These are phyloP conservation scores for Ophiosphaerella narmari DNA, from an alignment of 2,329 filamentous ascomycete species.

Conservation along the genomic window DNA sequence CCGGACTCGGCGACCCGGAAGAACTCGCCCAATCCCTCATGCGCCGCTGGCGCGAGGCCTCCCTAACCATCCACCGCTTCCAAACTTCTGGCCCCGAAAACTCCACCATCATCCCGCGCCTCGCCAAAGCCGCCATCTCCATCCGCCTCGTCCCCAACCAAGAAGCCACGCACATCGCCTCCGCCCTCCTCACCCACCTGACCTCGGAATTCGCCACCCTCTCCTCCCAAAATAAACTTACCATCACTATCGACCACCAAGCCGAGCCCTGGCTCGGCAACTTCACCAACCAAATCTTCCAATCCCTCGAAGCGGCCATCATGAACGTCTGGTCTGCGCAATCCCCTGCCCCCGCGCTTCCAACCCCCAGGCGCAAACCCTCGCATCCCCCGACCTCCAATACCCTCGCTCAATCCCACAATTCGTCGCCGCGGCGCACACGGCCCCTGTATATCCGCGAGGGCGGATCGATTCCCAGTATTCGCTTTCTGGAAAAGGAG, in stretches of 20 bases:
- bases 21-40: constrained; percentile 84
- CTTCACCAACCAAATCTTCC: constrained; percentile 86
- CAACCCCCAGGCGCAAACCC: constrained; percentile 16
- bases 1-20: constrained; percentile 65
- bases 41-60: constrained; percentile 93
- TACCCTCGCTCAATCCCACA: constrained; percentile 52
- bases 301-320: constrained; percentile 83
- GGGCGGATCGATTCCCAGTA: constrained; percentile 92
- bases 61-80: constrained; percentile 90
- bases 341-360: constrained; percentile 5
- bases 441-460: constrained; percentile 89
- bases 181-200: constrained; percentile 69
- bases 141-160: constrained; percentile 93
- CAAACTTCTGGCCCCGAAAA: constrained; percentile 88
- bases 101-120: constrained; percentile 86
- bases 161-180: constrained; percentile 77
- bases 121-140: constrained; percentile 86
- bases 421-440: neutral
- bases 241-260: constrained; percentile 84
- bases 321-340: constrained; percentile 78
- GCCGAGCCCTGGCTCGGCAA: constrained; percentile 97
- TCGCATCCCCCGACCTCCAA: constrained; percentile 55
- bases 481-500: constrained; percentile 91
- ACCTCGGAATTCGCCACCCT: constrained; percentile 72
- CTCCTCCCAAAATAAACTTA: constrained; percentile 79